Percentiles rank a stretch among this genome's conserved stretches.
These are phyloP conservation scores for Botrytis squamosa DNA, from an alignment of 2,329 filamentous ascomycete genomes.

Conservation along the genomic window DNA sequence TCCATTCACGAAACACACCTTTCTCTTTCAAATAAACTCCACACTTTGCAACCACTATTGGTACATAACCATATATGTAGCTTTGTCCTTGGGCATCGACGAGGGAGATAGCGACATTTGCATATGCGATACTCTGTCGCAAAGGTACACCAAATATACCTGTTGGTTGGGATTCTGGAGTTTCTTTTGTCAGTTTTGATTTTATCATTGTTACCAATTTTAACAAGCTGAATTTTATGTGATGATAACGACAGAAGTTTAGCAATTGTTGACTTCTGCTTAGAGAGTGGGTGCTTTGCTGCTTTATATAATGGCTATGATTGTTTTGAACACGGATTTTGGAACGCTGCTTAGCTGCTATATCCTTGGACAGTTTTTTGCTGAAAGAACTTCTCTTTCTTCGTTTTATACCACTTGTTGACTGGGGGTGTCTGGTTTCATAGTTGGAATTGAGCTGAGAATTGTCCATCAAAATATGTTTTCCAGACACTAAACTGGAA, in stretches of 20 bases:
- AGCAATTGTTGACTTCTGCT: conserved; percentile 5
- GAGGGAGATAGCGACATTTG: conserved; percentile 95
- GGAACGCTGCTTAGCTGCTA: conserved; percentile 21
- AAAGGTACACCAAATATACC: conserved; percentile 95
- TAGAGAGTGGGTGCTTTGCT: background rate
- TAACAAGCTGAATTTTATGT: background rate
- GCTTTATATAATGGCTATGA: background rate
- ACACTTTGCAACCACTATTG: conserved; percentile 97
- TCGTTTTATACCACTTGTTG: conserved; percentile 7
- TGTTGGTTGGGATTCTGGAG: conserved; percentile 45
- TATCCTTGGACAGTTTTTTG: background rate
- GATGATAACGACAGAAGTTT: background rate
- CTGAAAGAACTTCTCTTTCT: conserved; percentile 11
- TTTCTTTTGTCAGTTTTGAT: conserved; percentile 28
- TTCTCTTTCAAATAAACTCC: conserved; percentile 97
- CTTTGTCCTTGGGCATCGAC: conserved; percentile 89
- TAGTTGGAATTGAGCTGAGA: background rate
- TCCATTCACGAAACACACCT: conserved; percentile 56
- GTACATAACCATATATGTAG: conserved; percentile 98
- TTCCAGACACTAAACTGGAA: conserved; percentile 7
- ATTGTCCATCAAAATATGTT: background rate
- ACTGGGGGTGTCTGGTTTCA: background rate
- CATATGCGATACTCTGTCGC: conserved; percentile 92
- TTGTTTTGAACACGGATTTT: conserved; percentile 1
- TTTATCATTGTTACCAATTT: conserved; percentile 14